phyloP scores from a whole-genome alignment of 331 rosid species.

The Rhamnella rubrinervis region DNA sequence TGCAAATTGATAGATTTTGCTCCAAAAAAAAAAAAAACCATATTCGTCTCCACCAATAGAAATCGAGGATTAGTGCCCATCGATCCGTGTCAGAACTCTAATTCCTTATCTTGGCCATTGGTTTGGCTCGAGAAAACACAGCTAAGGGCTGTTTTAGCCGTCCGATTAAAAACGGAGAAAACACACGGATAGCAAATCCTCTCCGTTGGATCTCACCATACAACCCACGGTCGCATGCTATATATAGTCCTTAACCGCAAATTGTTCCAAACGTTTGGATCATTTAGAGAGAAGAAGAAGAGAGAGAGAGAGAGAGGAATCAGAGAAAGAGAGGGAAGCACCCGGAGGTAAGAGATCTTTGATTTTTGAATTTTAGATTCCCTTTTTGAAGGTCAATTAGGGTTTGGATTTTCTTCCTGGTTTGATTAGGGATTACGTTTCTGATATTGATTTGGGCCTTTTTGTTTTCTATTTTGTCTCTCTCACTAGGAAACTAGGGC shows the following conservation, averaged over 20 bases:
- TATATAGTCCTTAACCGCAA: conserved; percentile 31
- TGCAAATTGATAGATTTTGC: too few species aligned
- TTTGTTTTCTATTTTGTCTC: not conserved
- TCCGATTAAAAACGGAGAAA: conserved; percentile 44
- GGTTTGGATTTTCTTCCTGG: not conserved
- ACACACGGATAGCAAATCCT: conserved; percentile 56
- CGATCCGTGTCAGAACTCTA: conserved; percentile 44
- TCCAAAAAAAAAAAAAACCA: too few species aligned
- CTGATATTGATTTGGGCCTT: not conserved
- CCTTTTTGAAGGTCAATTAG: not conserved
- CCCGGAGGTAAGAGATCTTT: conserved; percentile 21
- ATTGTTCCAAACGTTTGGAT: accelerated
- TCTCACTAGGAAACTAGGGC: too few species aligned
- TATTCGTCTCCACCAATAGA: conserved; percentile 34
- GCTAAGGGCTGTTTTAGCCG: conserved; percentile 26
- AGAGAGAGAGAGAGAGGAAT: not conserved
- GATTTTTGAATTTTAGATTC: not conserved
- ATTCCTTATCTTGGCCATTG: conserved; percentile 41
- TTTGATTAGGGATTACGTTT: not conserved
- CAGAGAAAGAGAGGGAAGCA: not conserved
- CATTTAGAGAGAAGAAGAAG: not conserved
- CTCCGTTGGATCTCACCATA: conserved; percentile 49
- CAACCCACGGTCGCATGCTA: conserved; percentile 17
- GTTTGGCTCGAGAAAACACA: conserved; percentile 56
- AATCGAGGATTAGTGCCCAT: conserved; percentile 10